Conservation (phyloP, 2,329 filamentous ascomycete species). For the Anthostomella pinea region DNA sequence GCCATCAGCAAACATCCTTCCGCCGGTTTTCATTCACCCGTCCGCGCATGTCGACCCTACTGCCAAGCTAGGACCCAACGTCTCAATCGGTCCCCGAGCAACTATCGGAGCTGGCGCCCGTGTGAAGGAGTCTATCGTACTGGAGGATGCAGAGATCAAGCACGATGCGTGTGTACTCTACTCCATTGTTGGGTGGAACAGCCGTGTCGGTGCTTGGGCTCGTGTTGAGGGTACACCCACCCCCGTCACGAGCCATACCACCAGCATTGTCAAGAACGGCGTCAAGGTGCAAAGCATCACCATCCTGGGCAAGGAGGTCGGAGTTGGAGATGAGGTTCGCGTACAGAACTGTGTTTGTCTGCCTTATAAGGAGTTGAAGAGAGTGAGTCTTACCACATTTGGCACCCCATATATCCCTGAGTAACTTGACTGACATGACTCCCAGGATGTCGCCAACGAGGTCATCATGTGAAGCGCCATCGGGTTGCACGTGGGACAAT, state of each 20-base stretch:
- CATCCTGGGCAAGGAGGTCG: constrained; percentile 94
- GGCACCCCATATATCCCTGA: constrained; percentile 10
- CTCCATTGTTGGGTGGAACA: constrained; percentile 95
- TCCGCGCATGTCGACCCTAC: constrained; percentile 87
- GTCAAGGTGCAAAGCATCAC: constrained; percentile 99
- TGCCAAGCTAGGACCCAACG: constrained; percentile 94
- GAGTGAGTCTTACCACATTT: constrained; percentile 57
- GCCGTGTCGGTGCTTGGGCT: constrained; percentile 95
- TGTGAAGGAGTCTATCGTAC: constrained; percentile 92
- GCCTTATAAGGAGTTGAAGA: constrained; percentile 97
- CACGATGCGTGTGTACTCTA: constrained; percentile 95
- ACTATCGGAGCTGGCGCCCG: constrained; percentile 82
- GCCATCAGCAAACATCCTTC: constrained; percentile 82
- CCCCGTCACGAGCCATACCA: constrained; percentile 81
- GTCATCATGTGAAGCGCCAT: constrained; percentile 76
- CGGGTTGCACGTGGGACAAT: neutral
- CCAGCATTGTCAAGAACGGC: constrained; percentile 94
- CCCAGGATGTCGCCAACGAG: constrained; percentile 77
- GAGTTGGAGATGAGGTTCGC: constrained; percentile 86
- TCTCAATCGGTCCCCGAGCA: constrained; percentile 89
- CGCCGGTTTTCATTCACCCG: constrained; percentile 94
- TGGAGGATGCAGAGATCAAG: constrained; percentile 93
- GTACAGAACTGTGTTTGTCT: constrained; percentile 98
- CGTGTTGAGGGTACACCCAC: constrained; percentile 94
- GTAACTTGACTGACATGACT: constrained; percentile 24